Conservation (phyloP, 768 basidiomycete species). For the Pleurotus tuoliensis region DNA sequence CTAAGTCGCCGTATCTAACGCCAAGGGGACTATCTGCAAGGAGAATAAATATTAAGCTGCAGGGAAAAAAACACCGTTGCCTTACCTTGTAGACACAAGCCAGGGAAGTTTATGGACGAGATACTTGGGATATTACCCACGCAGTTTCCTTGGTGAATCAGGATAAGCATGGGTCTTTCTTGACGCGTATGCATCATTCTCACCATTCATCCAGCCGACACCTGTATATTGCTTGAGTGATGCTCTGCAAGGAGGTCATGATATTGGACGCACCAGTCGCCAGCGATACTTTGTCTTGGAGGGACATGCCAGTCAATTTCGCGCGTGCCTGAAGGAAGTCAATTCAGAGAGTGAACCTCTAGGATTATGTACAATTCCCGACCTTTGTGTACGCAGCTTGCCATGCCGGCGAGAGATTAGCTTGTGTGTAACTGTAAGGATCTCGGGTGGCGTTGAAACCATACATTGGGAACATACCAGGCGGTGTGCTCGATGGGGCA, state of each 20-base stretch:
- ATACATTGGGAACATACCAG: constrained; percentile 18
- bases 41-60: background rate
- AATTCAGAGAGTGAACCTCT: background rate
- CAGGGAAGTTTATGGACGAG: constrained; percentile 43
- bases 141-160: constrained; percentile 30
- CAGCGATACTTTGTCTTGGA: constrained; percentile 54
- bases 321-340: constrained; percentile 35
- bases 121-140: constrained; percentile 49
- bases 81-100: constrained; percentile 47
- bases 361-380: background rate
- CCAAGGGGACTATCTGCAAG: constrained; percentile 42
- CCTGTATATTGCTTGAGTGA: constrained; percentile 17
- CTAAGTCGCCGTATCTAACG: constrained; percentile 42
- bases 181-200: background rate
- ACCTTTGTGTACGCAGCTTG: constrained; percentile 51
- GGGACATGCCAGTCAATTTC: constrained; percentile 45
- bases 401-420: constrained; percentile 49
- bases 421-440: constrained; percentile 14
- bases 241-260: background rate
- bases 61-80: background rate
- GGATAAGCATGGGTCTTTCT: background rate
- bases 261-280: constrained; percentile 38
- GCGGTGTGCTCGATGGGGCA: constrained; percentile 18
- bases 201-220: constrained; percentile 41
- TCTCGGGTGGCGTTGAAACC: background rate